Percentiles rank a stretch among this genome's conserved stretches.
Evolutionary conservation across 352 stramenopile species (phyloP).

Genomic region (Phytopythium litorale): DNA sequence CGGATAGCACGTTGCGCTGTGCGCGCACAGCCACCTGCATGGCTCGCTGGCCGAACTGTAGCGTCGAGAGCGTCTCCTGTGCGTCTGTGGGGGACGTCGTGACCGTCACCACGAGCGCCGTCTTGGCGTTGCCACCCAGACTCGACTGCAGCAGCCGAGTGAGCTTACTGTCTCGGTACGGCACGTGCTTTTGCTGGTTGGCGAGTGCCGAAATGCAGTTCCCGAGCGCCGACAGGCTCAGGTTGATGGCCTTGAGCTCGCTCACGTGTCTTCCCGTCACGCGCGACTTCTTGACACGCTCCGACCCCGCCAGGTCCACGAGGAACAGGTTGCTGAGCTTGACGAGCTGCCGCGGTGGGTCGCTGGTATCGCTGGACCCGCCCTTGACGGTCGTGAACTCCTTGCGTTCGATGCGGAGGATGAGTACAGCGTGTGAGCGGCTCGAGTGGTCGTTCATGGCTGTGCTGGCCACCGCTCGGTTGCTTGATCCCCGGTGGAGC

Average conservation of each 20-base stretch:
- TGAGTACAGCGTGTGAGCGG: slow-evolving; percentile 85
- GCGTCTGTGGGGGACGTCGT: slow-evolving; percentile 40
- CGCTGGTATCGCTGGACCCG: background rate
- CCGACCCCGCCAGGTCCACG: slow-evolving; percentile 67
- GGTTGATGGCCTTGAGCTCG: slow-evolving; percentile 72
- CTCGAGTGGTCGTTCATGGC: slow-evolving; percentile 86
- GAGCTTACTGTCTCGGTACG: slow-evolving; percentile 75
- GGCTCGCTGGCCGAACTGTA: slow-evolving; percentile 72
- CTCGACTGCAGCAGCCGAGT: slow-evolving; percentile 64
- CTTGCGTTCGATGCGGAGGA: slow-evolving; percentile 76
- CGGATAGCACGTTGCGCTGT: slow-evolving; percentile 53
- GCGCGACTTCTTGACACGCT: slow-evolving; percentile 64
- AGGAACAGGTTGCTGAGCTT: slow-evolving; percentile 60
- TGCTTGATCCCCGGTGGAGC: slow-evolving; percentile 45
- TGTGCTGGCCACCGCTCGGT: slow-evolving; percentile 78
- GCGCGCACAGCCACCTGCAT: slow-evolving; percentile 66
- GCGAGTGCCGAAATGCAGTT: slow-evolving; percentile 74
- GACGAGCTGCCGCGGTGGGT: slow-evolving; percentile 28
- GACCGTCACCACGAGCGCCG: slow-evolving; percentile 57
- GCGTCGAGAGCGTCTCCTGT: slow-evolving; percentile 54
- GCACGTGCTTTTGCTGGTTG: slow-evolving; percentile 50
- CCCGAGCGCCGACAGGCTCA: slow-evolving; percentile 66
- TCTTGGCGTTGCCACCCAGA: slow-evolving; percentile 74
- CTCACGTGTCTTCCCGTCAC: slow-evolving; percentile 54
- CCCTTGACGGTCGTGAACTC: slow-evolving; percentile 22